A percentile compares a stretch with the other conserved stretches of the same genome.
phyloP scores from a whole-genome alignment of 23 red algal genomes.

The Gracilariopsis chorda region DNA sequence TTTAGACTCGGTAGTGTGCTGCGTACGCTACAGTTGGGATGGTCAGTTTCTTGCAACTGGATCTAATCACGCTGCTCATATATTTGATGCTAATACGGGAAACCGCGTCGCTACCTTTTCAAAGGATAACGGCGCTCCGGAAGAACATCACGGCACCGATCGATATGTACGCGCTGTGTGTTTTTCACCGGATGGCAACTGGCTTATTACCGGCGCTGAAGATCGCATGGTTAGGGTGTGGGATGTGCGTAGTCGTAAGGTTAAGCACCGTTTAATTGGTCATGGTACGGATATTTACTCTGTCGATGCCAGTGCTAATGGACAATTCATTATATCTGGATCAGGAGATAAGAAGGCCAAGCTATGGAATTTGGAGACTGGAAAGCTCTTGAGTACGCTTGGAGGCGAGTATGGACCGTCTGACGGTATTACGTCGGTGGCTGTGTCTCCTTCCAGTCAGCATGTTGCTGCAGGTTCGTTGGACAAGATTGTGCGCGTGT shows the following conservation, averaged over 20 bases:
- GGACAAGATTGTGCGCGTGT: slow-evolving; percentile 93
- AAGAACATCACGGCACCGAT: slow-evolving; percentile 2
- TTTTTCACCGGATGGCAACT: slow-evolving; percentile 88
- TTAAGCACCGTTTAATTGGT: slow-evolving; percentile 64
- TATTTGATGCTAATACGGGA: slow-evolving; percentile 85
- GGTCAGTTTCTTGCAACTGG: slow-evolving; percentile 85
- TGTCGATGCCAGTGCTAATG: slow-evolving; percentile 77
- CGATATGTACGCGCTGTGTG: slow-evolving; percentile 85
- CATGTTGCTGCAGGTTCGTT: slow-evolving; percentile 93
- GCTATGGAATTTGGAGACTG: slow-evolving; percentile 83
- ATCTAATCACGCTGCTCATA: slow-evolving; percentile 70
- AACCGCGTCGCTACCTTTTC: slow-evolving; percentile 64
- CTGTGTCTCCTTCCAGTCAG: slow-evolving; percentile 62
- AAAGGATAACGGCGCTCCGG: slow-evolving; percentile 8
- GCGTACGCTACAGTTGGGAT: slow-evolving; percentile 88
- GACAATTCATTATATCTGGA: slow-evolving; percentile 80
- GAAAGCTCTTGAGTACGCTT: slow-evolving; percentile 67
- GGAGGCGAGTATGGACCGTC: slow-evolving; percentile 64
- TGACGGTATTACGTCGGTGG: slow-evolving; percentile 93
- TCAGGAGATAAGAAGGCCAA: slow-evolving; percentile 89
- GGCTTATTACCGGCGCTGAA: slow-evolving; percentile 84
- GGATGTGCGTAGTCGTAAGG: slow-evolving; percentile 77
- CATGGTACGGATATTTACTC: slow-evolving; percentile 92
- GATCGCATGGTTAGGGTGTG: slow-evolving; percentile 88
- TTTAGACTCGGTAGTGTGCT: slow-evolving; percentile 93